phyloP scores from a whole-genome alignment of 371 early-diverging fungal genomes.

The Rhizopus microsporus region DNA sequence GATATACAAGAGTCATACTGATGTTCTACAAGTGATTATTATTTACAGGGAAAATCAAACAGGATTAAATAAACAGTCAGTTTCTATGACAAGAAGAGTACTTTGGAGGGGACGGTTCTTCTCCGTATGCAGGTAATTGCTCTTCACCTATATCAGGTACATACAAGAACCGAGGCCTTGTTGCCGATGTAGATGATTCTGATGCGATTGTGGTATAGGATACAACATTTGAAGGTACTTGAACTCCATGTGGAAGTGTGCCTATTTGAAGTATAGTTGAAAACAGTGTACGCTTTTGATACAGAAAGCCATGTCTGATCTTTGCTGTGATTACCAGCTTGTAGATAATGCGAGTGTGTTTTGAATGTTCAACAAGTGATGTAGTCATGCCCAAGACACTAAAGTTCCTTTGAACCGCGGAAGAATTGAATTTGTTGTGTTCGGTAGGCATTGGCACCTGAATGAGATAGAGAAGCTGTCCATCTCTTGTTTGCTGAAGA shows the following conservation, averaged over 20 bases:
- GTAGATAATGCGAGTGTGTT: conserved; percentile 17
- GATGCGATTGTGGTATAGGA: conserved; percentile 9
- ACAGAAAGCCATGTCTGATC: conserved; percentile 12
- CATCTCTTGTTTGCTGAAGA: background rate
- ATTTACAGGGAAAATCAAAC: too few relatives aligned
- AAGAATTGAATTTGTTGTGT: conserved; percentile 8
- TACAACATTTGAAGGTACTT: conserved; percentile 11
- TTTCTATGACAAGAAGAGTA: background rate
- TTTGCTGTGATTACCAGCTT: conserved; percentile 15
- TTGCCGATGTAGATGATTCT: conserved; percentile 12
- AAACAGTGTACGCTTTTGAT: conserved; percentile 13
- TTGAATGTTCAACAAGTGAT: conserved; percentile 10
- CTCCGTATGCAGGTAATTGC: conserved; percentile 23
- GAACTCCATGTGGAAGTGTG: conserved; percentile 13
- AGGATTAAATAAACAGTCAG: too few relatives aligned
- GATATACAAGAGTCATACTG: too few relatives aligned
- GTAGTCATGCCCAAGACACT: conserved; percentile 27
- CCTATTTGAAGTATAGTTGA: conserved; percentile 19
- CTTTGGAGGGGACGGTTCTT: conserved; percentile 17
- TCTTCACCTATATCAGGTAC: conserved; percentile 6
- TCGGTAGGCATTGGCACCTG: conserved; percentile 21
- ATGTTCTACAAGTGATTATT: too few relatives aligned
- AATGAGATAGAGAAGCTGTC: conserved; percentile 8
- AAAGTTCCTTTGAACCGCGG: conserved; percentile 14
- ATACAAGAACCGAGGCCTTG: conserved; percentile 23